Evolutionary conservation across 192 early-diverging fungal species (phyloP).

Genomic region (Podila epigama): DNA sequence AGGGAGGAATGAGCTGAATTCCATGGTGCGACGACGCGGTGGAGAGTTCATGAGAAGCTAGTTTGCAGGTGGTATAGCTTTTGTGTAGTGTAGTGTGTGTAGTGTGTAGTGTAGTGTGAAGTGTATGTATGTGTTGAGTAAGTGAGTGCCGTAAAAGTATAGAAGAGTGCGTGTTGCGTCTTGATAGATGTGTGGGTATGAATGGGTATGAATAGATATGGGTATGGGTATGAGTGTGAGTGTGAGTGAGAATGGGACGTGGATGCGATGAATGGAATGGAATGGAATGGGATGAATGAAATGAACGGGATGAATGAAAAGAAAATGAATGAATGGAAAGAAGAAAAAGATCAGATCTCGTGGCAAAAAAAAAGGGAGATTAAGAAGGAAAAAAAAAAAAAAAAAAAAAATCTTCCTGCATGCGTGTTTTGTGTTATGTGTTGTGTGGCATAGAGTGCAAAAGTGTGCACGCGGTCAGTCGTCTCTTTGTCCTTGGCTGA

Average conservation of each 20-base stretch:
- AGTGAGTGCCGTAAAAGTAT: too few species aligned
- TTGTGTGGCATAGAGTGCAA: too few species aligned
- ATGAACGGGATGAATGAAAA: neutral
- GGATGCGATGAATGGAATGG: neutral
- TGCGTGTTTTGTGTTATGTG: neutral
- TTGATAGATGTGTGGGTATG: neutral
- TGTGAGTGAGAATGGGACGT: neutral
- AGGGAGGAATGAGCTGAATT: conserved; percentile 41
- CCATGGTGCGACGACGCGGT: conserved; percentile 10
- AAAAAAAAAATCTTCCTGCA: neutral
- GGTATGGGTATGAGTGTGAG: neutral
- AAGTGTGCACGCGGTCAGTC: too few species aligned
- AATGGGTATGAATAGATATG: neutral
- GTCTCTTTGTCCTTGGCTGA: neutral
- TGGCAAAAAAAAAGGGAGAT: neutral
- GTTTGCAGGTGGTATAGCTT: too few species aligned
- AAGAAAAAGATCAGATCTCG: neutral
- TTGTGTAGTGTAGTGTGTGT: too few species aligned
- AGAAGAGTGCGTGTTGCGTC: too few species aligned
- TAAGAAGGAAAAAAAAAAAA: neutral
- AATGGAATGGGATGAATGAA: neutral
- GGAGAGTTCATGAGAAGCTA: neutral
- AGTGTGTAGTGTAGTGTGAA: too few species aligned
- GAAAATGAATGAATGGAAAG: neutral
- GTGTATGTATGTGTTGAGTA: too few species aligned